A percentile compares a stretch with the other conserved stretches of the same genome.
These are phyloP conservation scores for Prinsepia uniflora DNA, from an alignment of 306 rosid genomes.

Conservation along the genomic window DNA sequence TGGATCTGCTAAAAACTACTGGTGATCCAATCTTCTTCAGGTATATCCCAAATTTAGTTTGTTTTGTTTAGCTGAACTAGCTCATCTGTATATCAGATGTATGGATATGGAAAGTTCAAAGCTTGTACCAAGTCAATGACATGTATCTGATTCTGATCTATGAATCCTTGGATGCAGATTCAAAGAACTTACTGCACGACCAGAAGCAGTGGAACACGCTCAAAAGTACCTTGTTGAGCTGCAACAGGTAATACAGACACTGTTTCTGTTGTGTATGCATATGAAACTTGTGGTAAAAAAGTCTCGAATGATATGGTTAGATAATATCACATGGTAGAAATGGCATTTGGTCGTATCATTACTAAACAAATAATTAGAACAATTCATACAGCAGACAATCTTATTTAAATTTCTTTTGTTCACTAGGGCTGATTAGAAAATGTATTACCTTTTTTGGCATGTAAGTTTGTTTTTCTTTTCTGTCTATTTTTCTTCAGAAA, in stretches of 20 bases:
- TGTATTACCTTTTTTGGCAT: neutral
- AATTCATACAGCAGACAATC: neutral
- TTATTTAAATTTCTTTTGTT: neutral
- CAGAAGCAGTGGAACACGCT: conserved; percentile 62
- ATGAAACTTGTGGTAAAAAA: neutral
- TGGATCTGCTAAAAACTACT: conserved; percentile 62
- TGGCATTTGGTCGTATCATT: neutral
- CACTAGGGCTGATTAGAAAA: neutral
- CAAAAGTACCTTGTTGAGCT: conserved; percentile 61
- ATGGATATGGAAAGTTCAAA: neutral
- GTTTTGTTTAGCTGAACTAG: neutral
- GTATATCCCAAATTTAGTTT: conserved; percentile 36
- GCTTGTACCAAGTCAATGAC: conserved; percentile 4
- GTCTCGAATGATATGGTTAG: neutral
- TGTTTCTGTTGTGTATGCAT: conserved; percentile 1
- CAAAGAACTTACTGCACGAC: conserved; percentile 83
- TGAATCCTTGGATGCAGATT: conserved; percentile 49
- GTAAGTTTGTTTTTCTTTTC: neutral
- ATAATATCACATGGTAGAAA: neutral
- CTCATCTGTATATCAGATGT: neutral
- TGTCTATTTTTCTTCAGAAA: neutral
- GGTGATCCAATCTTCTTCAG: conserved; percentile 92
- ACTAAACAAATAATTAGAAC: neutral
- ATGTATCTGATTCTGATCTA: conserved; percentile 32
- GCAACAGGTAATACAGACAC: conserved; percentile 53